phyloP scores from a whole-genome alignment of 495 filamentous ascomycete genomes.

The Xylaria curta region DNA sequence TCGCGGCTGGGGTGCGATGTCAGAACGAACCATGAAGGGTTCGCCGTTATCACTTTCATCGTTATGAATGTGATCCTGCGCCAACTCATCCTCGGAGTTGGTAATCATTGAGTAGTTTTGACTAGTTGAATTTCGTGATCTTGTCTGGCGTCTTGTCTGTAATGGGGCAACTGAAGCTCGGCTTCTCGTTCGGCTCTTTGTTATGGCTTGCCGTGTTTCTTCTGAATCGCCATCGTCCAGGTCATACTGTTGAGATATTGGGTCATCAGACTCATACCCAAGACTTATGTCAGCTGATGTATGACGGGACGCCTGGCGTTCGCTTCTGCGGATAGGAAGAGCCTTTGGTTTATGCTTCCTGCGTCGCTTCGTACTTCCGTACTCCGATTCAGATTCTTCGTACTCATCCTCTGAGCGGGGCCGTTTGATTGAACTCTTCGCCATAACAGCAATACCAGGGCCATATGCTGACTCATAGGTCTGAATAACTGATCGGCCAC shows the following conservation, averaged over 20 bases:
- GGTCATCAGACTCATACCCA: constrained; percentile 17
- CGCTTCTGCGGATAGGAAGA: constrained; percentile 28
- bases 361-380: not conserved
- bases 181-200: not conserved
- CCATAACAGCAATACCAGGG: not conserved
- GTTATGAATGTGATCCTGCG: constrained; percentile 29
- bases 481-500: constrained; percentile 25
- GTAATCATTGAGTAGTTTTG: constrained; percentile 13
- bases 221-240: constrained; percentile 17
- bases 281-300: constrained; percentile 30
- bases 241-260: constrained; percentile 5
- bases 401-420: constrained; percentile 39
- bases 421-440: constrained; percentile 22
- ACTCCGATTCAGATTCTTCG: constrained; percentile 41
- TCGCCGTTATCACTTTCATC: constrained; percentile 38
- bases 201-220: not conserved
- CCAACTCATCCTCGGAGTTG: constrained; percentile 54
- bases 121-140: constrained; percentile 23
- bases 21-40: constrained; percentile 46
- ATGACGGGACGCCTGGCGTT: constrained; percentile 36
- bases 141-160: constrained; percentile 22
- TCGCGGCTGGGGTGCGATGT: constrained; percentile 37
- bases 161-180: not conserved
- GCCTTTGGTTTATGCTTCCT: constrained; percentile 17
- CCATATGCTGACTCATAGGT: constrained; percentile 11